Conservation (phyloP, 257 asterid genomes). For the Avicennia marina region DNA sequence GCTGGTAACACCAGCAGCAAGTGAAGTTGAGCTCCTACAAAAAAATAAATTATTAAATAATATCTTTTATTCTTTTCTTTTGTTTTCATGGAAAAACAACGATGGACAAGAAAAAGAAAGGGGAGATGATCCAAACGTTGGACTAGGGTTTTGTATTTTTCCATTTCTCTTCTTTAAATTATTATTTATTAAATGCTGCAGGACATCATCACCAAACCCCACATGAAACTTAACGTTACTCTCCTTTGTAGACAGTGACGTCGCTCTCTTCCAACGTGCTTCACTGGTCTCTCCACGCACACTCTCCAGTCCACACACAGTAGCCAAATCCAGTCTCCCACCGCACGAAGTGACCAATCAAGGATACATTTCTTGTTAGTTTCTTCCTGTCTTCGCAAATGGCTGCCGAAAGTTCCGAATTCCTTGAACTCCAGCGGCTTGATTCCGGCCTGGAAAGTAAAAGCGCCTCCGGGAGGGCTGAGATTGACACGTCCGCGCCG, state of each 20-base stretch:
- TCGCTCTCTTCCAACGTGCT: background rate
- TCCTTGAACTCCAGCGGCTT: conserved; percentile 13
- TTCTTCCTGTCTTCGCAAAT: conserved; percentile 11
- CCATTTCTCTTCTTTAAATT: too few species aligned
- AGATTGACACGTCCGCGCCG: conserved; percentile 88
- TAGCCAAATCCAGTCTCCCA: background rate
- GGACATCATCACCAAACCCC: conserved; percentile 13
- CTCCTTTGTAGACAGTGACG: conserved; percentile 7
- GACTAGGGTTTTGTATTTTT: too few species aligned
- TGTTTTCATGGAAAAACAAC: conserved; percentile 9
- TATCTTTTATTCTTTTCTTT: background rate
- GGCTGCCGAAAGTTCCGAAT: conserved; percentile 24
- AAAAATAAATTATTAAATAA: too few species aligned
- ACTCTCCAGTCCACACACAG: background rate
- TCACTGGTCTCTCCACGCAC: background rate
- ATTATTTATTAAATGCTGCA: too few species aligned
- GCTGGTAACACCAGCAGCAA: too few species aligned
- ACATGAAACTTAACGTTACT: conserved; percentile 27
- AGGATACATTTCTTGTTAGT: conserved; percentile 6
- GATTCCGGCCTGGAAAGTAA: too few species aligned
- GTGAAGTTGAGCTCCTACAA: too few species aligned
- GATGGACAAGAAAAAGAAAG: too few species aligned
- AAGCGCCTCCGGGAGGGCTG: conserved; percentile 51
- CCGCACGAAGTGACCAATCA: background rate
- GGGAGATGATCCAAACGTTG: conserved; percentile 28